Evolutionary conservation across 805 yeast species (phyloP), one percentile per base, ranked within the genome.

Genomic region (Starmerella roubikii): DNA sequence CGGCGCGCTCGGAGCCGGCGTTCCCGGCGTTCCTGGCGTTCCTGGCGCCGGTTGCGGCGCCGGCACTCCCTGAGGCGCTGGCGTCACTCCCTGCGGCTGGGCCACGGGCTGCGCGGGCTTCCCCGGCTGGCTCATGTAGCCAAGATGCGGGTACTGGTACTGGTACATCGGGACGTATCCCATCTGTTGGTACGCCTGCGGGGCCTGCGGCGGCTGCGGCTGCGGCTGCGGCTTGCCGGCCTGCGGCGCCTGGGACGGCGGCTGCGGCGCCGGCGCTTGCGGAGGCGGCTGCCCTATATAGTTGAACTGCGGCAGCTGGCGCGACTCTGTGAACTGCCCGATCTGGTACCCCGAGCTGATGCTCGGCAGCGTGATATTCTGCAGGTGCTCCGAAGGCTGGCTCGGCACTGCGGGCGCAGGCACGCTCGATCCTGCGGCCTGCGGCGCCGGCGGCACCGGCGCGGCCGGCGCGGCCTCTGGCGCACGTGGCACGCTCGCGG

Each of bases 161-260:
- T 38, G 45, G 38, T 46, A 39, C 49, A 46, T 47, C 4, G 51
- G 49, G 41, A 47, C 42, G 37, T 42, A 47, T 7, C 48, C 48
- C 49, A 47, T 46, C 34, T 37, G 30, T 34, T 46, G 48, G 34
- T 40, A 43, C 23, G 42, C 25, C 11, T 30, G 39, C 8, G 21
- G 39, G n/a, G 29, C 34, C 35, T 35, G 45, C 30, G 16, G 33
- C 26, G 22, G 43, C 22, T 28, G 42, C 39, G 34, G 48, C 28
- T 13, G 37, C 22, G 8, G 34, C 37, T 37, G 42, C 11, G 19
- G 39, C 8, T 13, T 35, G 12, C n/a, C n/a, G 16, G 35, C 42
- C 44, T 37, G 52, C 10, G 39, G 35, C 43, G 55, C 61, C 38
- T 51, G 53, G 35, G 40, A 49, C 39, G 40, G 53, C 30, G 32